Conservation (phyloP, 208 protist genomes). For the Trichomonas vaginalis region DNA sequence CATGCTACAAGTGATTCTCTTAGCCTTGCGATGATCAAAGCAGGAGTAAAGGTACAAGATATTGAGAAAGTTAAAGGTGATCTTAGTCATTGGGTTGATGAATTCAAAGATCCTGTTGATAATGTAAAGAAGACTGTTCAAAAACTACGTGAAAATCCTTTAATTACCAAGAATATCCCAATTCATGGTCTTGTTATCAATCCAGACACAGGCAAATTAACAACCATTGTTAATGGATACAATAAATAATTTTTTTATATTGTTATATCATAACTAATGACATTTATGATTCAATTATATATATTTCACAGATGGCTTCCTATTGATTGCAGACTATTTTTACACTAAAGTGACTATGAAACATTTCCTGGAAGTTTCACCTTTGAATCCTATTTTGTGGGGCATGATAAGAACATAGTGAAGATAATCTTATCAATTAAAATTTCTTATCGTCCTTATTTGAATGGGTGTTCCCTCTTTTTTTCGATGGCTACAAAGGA, state of each 20-base stretch:
- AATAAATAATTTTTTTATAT: background rate
- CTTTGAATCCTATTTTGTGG: no score
- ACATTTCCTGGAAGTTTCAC: no score
- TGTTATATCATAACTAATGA: no score
- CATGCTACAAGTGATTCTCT: background rate
- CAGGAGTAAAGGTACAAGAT: background rate
- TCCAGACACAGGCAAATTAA: background rate
- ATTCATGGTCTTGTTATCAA: background rate
- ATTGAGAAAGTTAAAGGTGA: background rate
- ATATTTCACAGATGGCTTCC: no score
- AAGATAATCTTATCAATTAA: no score
- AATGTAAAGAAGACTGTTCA: background rate
- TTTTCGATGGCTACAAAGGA: background rate
- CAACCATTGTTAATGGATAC: background rate
- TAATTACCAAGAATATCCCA: background rate
- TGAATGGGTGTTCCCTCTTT: conserved; percentile 17
- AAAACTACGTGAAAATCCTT: background rate
- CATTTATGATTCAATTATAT: no score
- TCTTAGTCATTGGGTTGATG: background rate
- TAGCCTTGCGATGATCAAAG: background rate
- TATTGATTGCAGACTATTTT: no score
- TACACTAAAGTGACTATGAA: no score
- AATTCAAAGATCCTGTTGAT: background rate
- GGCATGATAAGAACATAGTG: no score
- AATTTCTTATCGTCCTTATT: no score